These are phyloP conservation scores for Xerocomellus amylosporus DNA, from an alignment of 768 basidiomycete species.

Conservation along the genomic window DNA sequence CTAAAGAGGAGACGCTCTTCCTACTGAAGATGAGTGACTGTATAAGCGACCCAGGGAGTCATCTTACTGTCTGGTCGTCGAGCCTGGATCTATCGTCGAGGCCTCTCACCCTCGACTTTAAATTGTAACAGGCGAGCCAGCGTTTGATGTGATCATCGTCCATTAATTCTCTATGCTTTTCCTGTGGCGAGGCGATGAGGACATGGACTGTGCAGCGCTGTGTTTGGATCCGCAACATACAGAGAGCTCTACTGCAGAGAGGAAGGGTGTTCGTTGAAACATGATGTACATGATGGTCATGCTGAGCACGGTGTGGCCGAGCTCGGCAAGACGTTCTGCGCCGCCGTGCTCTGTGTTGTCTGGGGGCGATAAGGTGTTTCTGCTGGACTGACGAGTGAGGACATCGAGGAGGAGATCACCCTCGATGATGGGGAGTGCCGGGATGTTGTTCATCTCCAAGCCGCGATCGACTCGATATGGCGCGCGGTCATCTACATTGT, in stretches of 20 bases:
- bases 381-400: constrained; percentile 48
- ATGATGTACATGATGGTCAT: constrained; percentile 51
- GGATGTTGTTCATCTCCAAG: constrained; percentile 33
- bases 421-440: constrained; percentile 54
- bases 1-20: constrained; percentile 55
- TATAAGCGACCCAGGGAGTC: too few species aligned
- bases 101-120: constrained; percentile 54
- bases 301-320: constrained; percentile 53
- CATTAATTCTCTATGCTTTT: constrained; percentile 30
- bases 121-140: constrained; percentile 52
- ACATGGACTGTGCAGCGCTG: background rate
- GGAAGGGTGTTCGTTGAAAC: constrained; percentile 44
- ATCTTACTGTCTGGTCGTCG: constrained; percentile 24
- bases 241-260: constrained; percentile 41
- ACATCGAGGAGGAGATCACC: constrained; percentile 60
- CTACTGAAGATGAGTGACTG: constrained; percentile 29
- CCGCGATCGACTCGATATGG: constrained; percentile 8
- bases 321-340: constrained; percentile 54
- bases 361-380: constrained; percentile 28
- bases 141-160: constrained; percentile 39
- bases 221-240: constrained; percentile 34
- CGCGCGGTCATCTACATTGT: background rate
- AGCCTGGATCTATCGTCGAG: constrained; percentile 37
- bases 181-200: constrained; percentile 14
- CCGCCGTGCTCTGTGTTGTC: constrained; percentile 52